Evolutionary conservation across 768 basidiomycete species (phyloP), one percentile per base, ranked within the genome.

Genomic region (Fomitopsis serialis): DNA sequence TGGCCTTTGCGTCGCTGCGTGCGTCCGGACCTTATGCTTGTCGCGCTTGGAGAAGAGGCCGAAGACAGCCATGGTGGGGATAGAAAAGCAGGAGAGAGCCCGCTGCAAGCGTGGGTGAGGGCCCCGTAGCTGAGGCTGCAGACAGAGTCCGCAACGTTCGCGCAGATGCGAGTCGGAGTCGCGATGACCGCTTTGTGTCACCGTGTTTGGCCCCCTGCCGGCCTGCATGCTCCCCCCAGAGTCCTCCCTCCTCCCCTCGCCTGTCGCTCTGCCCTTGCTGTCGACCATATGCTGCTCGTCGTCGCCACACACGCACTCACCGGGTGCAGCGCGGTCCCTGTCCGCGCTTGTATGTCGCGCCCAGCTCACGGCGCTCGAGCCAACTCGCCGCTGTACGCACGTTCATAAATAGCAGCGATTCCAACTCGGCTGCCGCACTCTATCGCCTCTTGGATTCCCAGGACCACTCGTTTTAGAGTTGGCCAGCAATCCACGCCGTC

Each of bases 11-110:
- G 53, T 57, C 27, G 52, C 53, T 48, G 27, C 52, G 49, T 23
- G 58, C 46, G 42, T 50, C 49, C 51, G 34, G 43, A 47, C 9
- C 57, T 56, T 60, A 52, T 57, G 54, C 55, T 67, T 67, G 61
- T 67, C 63, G 50, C 61, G 60, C 51, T 61, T 65, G 40, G 61
- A 57, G 56, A 67, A 67, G 45, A 67, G 48, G 48, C 62, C 63
- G 44, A 67, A 57, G 36, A 67, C 46, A 15, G 66, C 57, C 66
- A 67, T 67, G 29, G 56, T 34, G 54, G 55, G 47, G 48, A 36
- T 32, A 34, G 34, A 52, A 51, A 56, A 50, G 48, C 43, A 34
- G 40, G 23, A 15, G 42, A 35, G 36, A 34, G 48, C 49, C 46
- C 25, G 21, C 25, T 25, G 24, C n/a, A 25, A 47, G 46, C n/a